A percentile compares a stretch with the other conserved stretches of the same genome.
Conservation (phyloP, 345 rosid genomes). For the Lenwebbia sp. region DNA sequence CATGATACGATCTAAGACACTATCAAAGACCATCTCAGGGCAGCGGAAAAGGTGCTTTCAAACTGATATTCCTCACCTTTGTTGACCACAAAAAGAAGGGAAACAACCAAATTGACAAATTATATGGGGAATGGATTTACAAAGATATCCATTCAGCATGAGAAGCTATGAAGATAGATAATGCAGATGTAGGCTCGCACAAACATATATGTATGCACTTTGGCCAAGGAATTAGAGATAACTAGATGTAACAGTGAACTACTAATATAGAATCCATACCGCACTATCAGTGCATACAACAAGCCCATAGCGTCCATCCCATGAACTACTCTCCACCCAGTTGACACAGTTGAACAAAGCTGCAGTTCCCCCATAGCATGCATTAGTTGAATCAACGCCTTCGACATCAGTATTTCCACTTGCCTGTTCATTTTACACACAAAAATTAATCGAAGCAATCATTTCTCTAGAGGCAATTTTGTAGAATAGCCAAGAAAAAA, state of each 20-base stretch:
- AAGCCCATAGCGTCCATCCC: slow-evolving; percentile 98
- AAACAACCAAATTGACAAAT: neutral
- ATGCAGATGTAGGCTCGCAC: neutral
- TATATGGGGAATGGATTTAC: neutral
- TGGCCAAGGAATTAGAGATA: neutral
- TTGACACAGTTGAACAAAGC: slow-evolving; percentile 95
- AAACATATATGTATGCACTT: neutral
- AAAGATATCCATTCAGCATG: neutral
- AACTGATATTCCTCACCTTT: neutral
- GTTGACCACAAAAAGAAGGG: neutral
- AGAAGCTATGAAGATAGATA: neutral
- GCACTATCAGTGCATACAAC: slow-evolving; percentile 96
- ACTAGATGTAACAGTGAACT: neutral
- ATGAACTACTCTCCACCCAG: slow-evolving; percentile 95
- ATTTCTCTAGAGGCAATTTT: neutral
- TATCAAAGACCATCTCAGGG: neutral
- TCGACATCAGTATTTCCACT: slow-evolving; percentile 91
- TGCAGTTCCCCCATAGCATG: slow-evolving; percentile 98
- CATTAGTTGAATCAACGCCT: slow-evolving; percentile 96
- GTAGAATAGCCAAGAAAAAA: neutral
- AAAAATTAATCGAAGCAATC: neutral
- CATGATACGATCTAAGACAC: neutral
- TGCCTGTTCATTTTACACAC: slow-evolving; percentile 35
- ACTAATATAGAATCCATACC: slow-evolving; percentile 30
- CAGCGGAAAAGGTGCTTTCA: neutral